Evolutionary conservation across 306 rosid genomes (phyloP), one percentile per base, ranked within the genome.

Genomic region (Astragalus glycyphyllos): DNA sequence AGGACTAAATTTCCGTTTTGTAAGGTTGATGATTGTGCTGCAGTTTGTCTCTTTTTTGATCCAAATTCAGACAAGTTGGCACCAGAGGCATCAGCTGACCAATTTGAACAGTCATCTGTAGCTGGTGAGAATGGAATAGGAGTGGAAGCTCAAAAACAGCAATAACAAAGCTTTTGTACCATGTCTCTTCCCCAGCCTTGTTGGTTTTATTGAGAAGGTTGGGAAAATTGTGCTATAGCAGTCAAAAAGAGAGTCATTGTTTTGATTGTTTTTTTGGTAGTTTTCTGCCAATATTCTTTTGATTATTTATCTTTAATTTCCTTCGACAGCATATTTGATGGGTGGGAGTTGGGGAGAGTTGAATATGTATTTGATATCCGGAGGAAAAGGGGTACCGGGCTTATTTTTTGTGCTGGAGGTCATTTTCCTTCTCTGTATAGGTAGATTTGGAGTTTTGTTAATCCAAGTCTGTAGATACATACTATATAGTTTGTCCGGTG

Each of bases 21-120:
- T n/a, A 92, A 92, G 84, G 71, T 85, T 51, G 96, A 92, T 82
- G 98, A 92, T 79, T 92, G 98, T 75, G 95, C 96, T 11, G 96
- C 72, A 35, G 96, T 92, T 57, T 92, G 96, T 82, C 92, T 92
- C 72, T 92, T 84, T 77, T 82, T 92, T 49, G 69, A 76, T 80
- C 61, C 88, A 6, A 53, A 55, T 72, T 58, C 85, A 41, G 68
- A 71, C 34, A 76, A 73, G 47, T 81, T n/a, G 69, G 16, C 4
- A 26, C 53, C 61, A 40, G 73, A 71, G 59, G 71, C 66, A 26
- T 48, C 77, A 8, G 4, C 53, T 7, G 38, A 79, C 26, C 80
- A 35, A 44, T 59, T 76, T 56, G 80, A 76, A 69, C 50, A 79
- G 50, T 69, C 71, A 62, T 12, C 67, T 50, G 63, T 62, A n/a